Percentiles rank a stretch among this genome's conserved stretches.
Evolutionary conservation across 805 yeast genomes (phyloP).

Genomic region (Candida tibetensis): DNA sequence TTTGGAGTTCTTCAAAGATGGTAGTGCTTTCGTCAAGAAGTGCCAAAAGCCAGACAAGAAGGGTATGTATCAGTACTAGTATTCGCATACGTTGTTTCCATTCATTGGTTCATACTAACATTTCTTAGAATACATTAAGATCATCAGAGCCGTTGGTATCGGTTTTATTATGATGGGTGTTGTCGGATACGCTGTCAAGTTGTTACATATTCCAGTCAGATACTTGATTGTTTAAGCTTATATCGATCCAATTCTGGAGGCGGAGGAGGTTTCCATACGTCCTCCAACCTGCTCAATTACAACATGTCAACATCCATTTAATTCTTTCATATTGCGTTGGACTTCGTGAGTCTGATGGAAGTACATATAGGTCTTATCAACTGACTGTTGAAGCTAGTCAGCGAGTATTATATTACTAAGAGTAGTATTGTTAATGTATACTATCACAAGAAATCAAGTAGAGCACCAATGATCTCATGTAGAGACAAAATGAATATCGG

Average conservation of each 20-base stretch:
- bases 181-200: conserved; percentile 92
- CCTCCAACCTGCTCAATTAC: too few relatives aligned
- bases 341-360: too few relatives aligned
- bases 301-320: too few relatives aligned
- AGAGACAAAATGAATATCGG: too few relatives aligned
- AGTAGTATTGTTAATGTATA: background rate
- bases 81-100: background rate
- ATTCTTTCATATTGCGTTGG: too few relatives aligned
- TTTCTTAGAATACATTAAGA: conserved; percentile 73
- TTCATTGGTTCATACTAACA: conserved; percentile 17
- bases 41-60: conserved; percentile 91
- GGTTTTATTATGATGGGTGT: conserved; percentile 98
- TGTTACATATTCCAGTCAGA: conserved; percentile 93
- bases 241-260: too few relatives aligned
- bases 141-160: conserved; percentile 92
- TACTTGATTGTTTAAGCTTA: conserved; percentile 76
- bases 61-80: conserved; percentile 51
- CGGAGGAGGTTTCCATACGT: too few relatives aligned
- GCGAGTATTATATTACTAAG: background rate
- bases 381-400: background rate
- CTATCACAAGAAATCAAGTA: too few relatives aligned
- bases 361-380: too few relatives aligned
- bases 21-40: conserved; percentile 80
- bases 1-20: conserved; percentile 87
- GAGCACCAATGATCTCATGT: too few relatives aligned